Conservation (phyloP, 805 yeast genomes). For the Yueomyces sinensis region DNA sequence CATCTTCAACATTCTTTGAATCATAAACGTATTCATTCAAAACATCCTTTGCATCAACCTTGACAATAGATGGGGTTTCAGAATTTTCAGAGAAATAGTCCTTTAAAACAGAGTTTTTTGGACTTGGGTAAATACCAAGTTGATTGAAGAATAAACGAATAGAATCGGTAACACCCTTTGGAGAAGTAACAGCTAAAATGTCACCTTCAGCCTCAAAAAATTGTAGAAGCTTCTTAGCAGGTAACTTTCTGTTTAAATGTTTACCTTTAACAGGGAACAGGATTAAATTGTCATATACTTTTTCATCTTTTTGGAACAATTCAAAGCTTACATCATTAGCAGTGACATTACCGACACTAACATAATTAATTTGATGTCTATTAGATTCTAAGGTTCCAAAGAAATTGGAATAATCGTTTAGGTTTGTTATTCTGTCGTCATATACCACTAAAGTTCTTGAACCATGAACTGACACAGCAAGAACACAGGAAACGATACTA, state of each 20-base stretch:
- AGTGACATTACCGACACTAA: constrained; percentile 14
- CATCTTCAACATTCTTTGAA: constrained; percentile 1
- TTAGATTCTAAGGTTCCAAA: constrained; percentile 21
- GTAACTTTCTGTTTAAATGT: constrained; percentile 27
- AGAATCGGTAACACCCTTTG: constrained; percentile 42
- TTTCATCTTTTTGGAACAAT: constrained; percentile 28
- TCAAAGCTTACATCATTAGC: constrained; percentile 3
- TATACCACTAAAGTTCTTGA: constrained; percentile 22
- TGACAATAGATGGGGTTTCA: background rate
- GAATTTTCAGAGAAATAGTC: constrained; percentile 44
- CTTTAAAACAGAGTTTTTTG: constrained; percentile 47
- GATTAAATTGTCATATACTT: constrained; percentile 41
- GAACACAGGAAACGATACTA: background rate
- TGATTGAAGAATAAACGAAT: constrained; percentile 58
- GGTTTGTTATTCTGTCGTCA: constrained; percentile 19
- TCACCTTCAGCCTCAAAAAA: constrained; percentile 64
- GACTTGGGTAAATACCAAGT: constrained; percentile 74
- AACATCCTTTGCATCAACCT: background rate
- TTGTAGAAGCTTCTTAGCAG: constrained; percentile 38
- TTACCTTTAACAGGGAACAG: constrained; percentile 46
- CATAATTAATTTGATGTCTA: constrained; percentile 22
- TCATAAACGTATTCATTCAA: constrained; percentile 3
- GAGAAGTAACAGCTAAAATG: constrained; percentile 46
- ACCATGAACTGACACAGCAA: constrained; percentile 13
- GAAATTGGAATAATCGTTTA: constrained; percentile 17